These are phyloP conservation scores for Colletotrichum sansevieriae DNA, from an alignment of 2,329 filamentous ascomycete species.

Conservation along the genomic window DNA sequence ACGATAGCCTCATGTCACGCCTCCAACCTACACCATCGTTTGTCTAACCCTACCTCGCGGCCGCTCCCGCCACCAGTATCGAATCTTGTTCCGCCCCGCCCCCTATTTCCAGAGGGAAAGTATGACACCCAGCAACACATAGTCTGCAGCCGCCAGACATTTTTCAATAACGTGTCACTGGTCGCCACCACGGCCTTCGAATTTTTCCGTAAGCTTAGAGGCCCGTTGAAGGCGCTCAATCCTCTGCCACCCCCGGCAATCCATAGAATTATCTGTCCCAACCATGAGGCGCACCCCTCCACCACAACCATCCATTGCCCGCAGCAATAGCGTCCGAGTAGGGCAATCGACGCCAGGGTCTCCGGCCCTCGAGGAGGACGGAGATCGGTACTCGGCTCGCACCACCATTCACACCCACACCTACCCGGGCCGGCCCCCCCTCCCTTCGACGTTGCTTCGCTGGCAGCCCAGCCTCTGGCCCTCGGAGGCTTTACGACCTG, in stretches of 20 bases:
- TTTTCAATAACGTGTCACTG: constrained; percentile 20
- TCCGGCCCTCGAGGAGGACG: constrained; percentile 23
- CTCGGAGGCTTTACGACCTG: constrained; percentile 27
- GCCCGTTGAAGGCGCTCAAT: too few species aligned
- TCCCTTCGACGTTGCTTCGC: constrained; percentile 33
- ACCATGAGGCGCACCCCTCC: constrained; percentile 20
- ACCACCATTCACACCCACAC: constrained; percentile 29
- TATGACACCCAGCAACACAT: too few species aligned
- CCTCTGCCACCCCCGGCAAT: constrained; percentile 1
- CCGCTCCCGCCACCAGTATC: constrained; percentile 22
- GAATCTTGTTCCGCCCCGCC: too few species aligned
- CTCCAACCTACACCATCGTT: constrained; percentile 13
- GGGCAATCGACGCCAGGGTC: constrained; percentile 21
- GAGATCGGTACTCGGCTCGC: constrained; percentile 41
- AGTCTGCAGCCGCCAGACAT: too few species aligned
- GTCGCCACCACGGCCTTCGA: constrained; percentile 22
- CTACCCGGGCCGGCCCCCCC: constrained; percentile 24
- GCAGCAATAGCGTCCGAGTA: constrained; percentile 28
- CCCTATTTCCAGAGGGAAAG: too few species aligned
- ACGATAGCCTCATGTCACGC: constrained; percentile 35
- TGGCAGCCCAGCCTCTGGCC: constrained; percentile 26
- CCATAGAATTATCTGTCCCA: constrained; percentile 4
- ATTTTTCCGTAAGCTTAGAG: neutral
- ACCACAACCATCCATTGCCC: constrained; percentile 13
- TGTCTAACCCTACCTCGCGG: constrained; percentile 14